Conservation (phyloP, 768 basidiomycete species). For the Arthromyces matolae region DNA sequence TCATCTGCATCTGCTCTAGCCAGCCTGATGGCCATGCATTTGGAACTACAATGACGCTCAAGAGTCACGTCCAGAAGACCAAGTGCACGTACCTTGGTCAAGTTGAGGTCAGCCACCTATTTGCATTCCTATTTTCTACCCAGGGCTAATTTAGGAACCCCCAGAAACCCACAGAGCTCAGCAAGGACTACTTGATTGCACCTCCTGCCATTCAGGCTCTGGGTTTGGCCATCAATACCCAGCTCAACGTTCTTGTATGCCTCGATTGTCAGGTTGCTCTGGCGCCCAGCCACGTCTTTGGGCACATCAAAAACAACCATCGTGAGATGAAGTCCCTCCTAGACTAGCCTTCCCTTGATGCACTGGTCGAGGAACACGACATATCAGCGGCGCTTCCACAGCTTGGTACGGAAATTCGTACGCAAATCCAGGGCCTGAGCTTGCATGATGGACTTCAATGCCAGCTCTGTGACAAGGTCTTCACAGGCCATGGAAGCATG, state of each 20-base stretch:
- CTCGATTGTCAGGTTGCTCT: not conserved
- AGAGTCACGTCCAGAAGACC: not conserved
- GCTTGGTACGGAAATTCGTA: not conserved
- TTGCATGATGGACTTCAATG: too few relatives aligned
- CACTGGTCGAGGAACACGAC: too few relatives aligned
- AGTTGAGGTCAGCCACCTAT: not conserved
- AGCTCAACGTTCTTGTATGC: not conserved
- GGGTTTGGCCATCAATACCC: not conserved
- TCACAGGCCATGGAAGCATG: not conserved
- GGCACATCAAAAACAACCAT: not conserved
- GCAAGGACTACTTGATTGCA: too few relatives aligned
- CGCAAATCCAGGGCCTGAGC: not conserved
- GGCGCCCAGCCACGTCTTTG: not conserved
- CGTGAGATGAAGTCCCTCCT: not conserved
- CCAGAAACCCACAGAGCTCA: too few relatives aligned
- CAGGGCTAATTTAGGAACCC: too few relatives aligned
- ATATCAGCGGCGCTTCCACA: not conserved
- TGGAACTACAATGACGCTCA: not conserved
- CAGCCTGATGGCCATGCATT: not conserved
- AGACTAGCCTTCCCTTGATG: fast-evolving
- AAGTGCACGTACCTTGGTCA: not conserved
- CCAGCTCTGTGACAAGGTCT: not conserved
- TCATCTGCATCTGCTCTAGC: not conserved
- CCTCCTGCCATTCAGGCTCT: too few relatives aligned
- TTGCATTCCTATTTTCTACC: not conserved